These are phyloP conservation scores for Prorocentrum cordatum DNA, from an alignment of 169 alveolate species.

Conservation along the genomic window DNA sequence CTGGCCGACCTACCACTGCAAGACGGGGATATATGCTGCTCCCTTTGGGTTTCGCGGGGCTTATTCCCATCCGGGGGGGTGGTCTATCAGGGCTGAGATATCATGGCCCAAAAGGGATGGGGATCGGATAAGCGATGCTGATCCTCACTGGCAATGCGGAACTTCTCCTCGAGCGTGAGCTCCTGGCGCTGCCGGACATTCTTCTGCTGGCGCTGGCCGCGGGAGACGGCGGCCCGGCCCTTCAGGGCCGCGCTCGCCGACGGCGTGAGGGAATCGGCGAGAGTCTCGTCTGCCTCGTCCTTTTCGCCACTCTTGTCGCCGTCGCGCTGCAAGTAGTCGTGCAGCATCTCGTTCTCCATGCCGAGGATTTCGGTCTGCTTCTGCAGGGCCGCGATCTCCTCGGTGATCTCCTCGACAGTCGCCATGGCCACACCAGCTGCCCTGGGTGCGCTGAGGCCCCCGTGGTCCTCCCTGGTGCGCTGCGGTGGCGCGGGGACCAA, in stretches of 20 bases:
- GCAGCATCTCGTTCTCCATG: conserved; percentile 71
- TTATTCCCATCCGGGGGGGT: too few relatives aligned
- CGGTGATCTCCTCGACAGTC: not conserved
- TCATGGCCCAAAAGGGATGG: not conserved
- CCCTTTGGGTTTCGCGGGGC: too few relatives aligned
- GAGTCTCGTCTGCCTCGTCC: conserved; percentile 24
- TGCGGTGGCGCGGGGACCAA: too few relatives aligned
- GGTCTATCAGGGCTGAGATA: too few relatives aligned
- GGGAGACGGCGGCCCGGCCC: not conserved
- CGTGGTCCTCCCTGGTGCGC: too few relatives aligned
- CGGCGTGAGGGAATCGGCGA: not conserved
- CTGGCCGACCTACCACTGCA: too few relatives aligned
- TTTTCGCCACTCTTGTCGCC: conserved; percentile 21
- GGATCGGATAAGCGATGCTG: not conserved
- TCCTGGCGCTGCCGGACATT: too few relatives aligned
- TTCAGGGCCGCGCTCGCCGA: not conserved
- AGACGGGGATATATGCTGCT: too few relatives aligned
- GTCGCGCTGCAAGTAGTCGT: conserved; percentile 58
- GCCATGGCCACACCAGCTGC: too few relatives aligned
- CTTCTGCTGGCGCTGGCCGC: too few relatives aligned
- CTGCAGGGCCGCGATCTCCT: conserved; percentile 53
- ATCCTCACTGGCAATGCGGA: conserved; percentile 65
- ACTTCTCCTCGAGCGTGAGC: conserved; percentile 13
- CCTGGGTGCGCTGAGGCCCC: too few relatives aligned
- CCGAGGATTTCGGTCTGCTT: conserved; percentile 67